phyloP scores from a whole-genome alignment of 306 rosid species.

The Trifolium subterraneum region DNA sequence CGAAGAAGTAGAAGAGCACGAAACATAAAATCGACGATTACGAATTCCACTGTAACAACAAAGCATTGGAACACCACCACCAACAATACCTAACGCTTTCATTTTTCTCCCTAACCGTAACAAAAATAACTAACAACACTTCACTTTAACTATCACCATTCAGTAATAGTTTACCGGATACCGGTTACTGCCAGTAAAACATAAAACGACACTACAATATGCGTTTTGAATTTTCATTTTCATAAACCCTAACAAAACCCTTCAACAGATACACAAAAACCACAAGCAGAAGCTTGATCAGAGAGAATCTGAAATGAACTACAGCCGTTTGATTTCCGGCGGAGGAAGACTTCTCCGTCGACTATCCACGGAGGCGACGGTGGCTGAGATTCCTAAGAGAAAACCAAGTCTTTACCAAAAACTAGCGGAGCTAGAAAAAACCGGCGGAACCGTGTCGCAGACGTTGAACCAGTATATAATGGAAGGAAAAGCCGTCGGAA shows the following conservation, averaged over 20 bases:
- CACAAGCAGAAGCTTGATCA: background rate
- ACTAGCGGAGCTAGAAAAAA: slow-evolving; percentile 61
- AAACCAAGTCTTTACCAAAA: slow-evolving; percentile 51
- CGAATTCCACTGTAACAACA: background rate
- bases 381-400: slow-evolving; percentile 15
- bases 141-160: background rate
- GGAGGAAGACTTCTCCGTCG: slow-evolving; percentile 50
- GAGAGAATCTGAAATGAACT: slow-evolving; percentile 50
- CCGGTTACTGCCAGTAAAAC: slow-evolving; percentile 4
- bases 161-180: background rate
- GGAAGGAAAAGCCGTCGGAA: slow-evolving; percentile 62
- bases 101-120: slow-evolving; percentile 49
- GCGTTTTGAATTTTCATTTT: slow-evolving; percentile 32
- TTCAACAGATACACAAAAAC: background rate
- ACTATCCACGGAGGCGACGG: slow-evolving; percentile 42
- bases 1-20: slow-evolving; percentile 48
- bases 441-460: slow-evolving; percentile 62
- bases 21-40: slow-evolving; percentile 38
- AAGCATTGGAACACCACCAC: slow-evolving; percentile 41
- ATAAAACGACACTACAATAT: slow-evolving; percentile 1
- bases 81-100: slow-evolving; percentile 56
- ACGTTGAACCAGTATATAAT: slow-evolving; percentile 62
- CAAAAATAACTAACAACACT: background rate
- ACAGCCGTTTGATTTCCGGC: slow-evolving; percentile 43
- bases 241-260: slow-evolving; percentile 39